Evolutionary conservation across 176 grass and related monocot species (phyloP).

Genomic region (Cymbopogon citratus): DNA sequence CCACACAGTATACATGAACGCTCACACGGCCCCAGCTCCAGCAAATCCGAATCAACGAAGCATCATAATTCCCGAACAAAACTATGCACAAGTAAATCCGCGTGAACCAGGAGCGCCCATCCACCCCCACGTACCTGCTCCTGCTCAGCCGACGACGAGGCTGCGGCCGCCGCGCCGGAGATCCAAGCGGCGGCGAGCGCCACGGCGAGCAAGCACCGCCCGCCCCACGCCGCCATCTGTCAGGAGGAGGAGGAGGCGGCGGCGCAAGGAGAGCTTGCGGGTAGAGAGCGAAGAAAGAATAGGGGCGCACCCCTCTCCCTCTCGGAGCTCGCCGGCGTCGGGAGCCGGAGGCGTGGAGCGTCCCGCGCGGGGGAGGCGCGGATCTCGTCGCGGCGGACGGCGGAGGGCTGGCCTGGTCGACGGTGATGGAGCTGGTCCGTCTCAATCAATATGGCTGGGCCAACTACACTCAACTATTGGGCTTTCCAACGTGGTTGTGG

Average conservation of each 20-base stretch:
- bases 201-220: constrained; percentile 17
- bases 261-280: background rate
- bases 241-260: background rate
- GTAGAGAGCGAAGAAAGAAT: background rate
- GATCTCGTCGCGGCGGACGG: background rate
- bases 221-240: background rate
- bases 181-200: constrained; percentile 11
- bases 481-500: no score
- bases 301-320: background rate
- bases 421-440: background rate
- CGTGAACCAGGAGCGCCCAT: background rate
- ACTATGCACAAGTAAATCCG: background rate
- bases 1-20: background rate
- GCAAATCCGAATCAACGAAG: background rate
- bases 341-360: background rate
- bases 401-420: background rate
- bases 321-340: background rate
- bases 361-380: background rate
- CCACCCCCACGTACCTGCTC: constrained; percentile 7
- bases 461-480: no score
- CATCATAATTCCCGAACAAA: background rate
- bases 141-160: background rate
- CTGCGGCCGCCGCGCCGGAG: background rate
- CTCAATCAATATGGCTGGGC: no score
- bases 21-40: background rate